A percentile compares a stretch with the other conserved stretches of the same genome.
These are phyloP conservation scores for Pulchroboletus neoregius DNA, from an alignment of 1,284 basidiomycete species.

Conservation along the genomic window DNA sequence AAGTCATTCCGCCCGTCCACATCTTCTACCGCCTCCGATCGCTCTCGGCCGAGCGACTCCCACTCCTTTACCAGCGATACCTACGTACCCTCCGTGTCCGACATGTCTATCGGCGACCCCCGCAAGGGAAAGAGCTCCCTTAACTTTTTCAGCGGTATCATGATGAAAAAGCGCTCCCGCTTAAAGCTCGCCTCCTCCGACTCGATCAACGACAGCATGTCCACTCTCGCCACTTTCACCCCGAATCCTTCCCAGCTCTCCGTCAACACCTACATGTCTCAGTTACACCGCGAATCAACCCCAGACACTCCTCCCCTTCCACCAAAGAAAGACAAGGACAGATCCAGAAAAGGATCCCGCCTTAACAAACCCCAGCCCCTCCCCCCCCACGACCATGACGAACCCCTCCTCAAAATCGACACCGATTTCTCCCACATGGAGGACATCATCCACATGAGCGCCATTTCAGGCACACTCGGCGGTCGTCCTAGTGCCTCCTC, in stretches of 20 bases:
- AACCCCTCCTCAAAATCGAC: conserved; percentile 49
- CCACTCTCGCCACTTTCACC: conserved; percentile 19
- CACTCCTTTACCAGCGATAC: conserved; percentile 34
- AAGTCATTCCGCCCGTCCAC: conserved; percentile 33
- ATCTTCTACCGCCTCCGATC: conserved; percentile 32
- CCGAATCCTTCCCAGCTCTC: conserved; percentile 27
- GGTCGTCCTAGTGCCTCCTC: conserved; percentile 19
- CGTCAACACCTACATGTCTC: conserved; percentile 20
- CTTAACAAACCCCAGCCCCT: conserved; percentile 23
- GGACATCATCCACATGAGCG: conserved; percentile 66
- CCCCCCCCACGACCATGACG: conserved; percentile 22
- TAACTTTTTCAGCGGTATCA: conserved; percentile 30
- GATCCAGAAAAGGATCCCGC: conserved; percentile 17
- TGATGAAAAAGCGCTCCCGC: conserved; percentile 33
- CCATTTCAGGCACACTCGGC: conserved; percentile 1
- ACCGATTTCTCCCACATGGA: conserved; percentile 80
- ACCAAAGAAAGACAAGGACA: conserved; percentile 30
- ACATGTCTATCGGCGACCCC: conserved; percentile 27
- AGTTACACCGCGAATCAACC: conserved; percentile 9
- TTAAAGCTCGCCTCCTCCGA: conserved; percentile 32
- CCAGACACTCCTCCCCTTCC: conserved; percentile 26
- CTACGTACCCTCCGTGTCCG: conserved; percentile 31
- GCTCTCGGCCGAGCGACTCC: conserved; percentile 40
- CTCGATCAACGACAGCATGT: conserved; percentile 18
- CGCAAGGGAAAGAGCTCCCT: conserved; percentile 35